Evolutionary conservation across 2,329 filamentous ascomycete genomes (phyloP).

Genomic region (Capronia americana): DNA sequence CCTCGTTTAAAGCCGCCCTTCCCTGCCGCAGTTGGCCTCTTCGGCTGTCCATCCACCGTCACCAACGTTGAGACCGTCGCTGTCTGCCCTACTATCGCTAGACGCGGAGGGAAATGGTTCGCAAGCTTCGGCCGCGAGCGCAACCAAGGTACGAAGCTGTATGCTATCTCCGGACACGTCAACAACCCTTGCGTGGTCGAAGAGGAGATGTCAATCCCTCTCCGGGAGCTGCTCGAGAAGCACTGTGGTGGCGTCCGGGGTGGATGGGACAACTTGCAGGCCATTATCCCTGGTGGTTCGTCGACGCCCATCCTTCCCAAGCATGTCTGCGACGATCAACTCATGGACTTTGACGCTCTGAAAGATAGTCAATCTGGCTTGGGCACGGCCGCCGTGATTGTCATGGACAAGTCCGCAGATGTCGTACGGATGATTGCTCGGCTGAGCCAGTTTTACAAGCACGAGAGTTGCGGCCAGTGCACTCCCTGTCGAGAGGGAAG

Average conservation of each 20-base stretch:
- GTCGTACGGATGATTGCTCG: conserved; percentile 92
- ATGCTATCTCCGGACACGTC: conserved; percentile 97
- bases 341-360: conserved; percentile 98
- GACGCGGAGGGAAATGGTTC: conserved; percentile 92
- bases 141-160: conserved; percentile 97
- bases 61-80: conserved; percentile 98
- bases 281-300: conserved; percentile 93
- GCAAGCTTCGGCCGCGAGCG: conserved; percentile 91
- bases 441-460: conserved; percentile 95
- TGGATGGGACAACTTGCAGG: conserved; percentile 96
- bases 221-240: conserved; percentile 95
- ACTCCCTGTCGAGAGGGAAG: conserved; percentile 98
- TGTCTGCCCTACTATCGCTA: conserved; percentile 93
- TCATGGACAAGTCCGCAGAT: conserved; percentile 98
- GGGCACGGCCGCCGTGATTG: conserved; percentile 95
- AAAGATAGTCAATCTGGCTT: conserved; percentile 98
- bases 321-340: conserved; percentile 85
- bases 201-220: conserved; percentile 98
- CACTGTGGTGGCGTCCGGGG: conserved; percentile 97
- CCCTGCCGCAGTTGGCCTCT: conserved; percentile 94
- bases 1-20: conserved; percentile 98
- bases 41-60: conserved; percentile 96
- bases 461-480: conserved; percentile 98
- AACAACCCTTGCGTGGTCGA: conserved; percentile 98
- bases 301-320: conserved; percentile 96